These are phyloP conservation scores for Epichloe gansuensis DNA, from an alignment of 2,329 filamentous ascomycete species.

Conservation along the genomic window DNA sequence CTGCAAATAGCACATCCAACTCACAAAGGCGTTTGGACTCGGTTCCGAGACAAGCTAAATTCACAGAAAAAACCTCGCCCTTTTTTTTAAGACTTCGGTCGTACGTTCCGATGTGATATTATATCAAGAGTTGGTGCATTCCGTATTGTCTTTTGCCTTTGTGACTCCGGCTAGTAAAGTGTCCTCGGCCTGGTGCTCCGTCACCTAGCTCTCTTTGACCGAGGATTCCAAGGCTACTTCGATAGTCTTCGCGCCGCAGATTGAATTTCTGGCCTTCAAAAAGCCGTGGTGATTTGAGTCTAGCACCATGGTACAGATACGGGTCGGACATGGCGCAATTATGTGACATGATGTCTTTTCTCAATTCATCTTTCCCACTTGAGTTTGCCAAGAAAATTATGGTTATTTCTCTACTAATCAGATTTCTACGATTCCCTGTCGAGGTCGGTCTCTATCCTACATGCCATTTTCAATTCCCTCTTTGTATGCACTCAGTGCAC, in stretches of 20 bases:
- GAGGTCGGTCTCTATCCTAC: constrained; percentile 4
- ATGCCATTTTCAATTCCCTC: constrained; percentile 23
- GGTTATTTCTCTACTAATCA: too few relatives aligned
- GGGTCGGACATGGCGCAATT: constrained; percentile 37
- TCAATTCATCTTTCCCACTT: neutral
- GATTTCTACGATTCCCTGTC: too few relatives aligned
- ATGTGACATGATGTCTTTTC: neutral
- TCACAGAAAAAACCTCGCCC: constrained; percentile 7
- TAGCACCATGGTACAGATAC: constrained; percentile 52
- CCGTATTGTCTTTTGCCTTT: neutral
- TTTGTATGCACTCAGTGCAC: constrained; percentile 60
- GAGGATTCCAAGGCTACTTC: constrained; percentile 42
- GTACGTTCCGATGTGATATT: constrained; percentile 8
- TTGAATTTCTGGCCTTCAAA: constrained; percentile 41
- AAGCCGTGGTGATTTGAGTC: constrained; percentile 44
- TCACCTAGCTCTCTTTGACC: constrained; percentile 21
- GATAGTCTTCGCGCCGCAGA: constrained; percentile 49
- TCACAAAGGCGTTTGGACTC: constrained; percentile 31
- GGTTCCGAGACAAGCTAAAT: constrained; percentile 27
- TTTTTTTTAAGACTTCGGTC: neutral
- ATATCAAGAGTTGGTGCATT: constrained; percentile 4
- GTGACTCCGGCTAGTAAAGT: constrained; percentile 39
- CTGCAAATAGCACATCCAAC: constrained; percentile 32
- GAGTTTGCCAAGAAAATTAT: neutral
- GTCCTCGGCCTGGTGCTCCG: constrained; percentile 31